Evolutionary conservation across 2,329 filamentous ascomycete genomes (phyloP), one percentile per base, ranked within the genome.

Genomic region (Colletotrichum cuscutae): DNA sequence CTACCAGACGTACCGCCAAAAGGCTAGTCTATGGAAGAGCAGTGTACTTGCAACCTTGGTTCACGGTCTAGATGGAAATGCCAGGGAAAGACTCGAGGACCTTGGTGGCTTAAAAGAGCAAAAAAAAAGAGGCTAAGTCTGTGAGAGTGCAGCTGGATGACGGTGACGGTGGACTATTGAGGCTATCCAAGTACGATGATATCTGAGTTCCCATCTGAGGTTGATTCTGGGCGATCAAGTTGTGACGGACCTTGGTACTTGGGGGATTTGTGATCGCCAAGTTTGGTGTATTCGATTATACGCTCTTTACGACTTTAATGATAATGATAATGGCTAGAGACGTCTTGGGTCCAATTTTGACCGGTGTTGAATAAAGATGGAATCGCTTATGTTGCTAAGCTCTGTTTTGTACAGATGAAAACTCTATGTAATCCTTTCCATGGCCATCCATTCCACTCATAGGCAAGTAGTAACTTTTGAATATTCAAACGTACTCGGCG

Each of bases 21-120:
- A 75, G 24, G 78, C 79, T 30, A 73, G 77, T 26, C 42, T 79
- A 24, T 82, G 81, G 81, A 83, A 83, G 77, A 80, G 80, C 42
- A 82, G 80, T 59, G 77, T 79, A 24, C 69, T 83, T 15, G 81
- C 81, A 0, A 76, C 82, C 71, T 59, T 83, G 65, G 78, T 82
- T 26, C 79, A 82, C 63, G 82, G 82, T 1, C 73, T 83, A 56
- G 82, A 83, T 65, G 74, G 76, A 12, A 75, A 76, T 26, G 76
- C 75, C 1, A 74, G 77, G 54, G 75, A 73, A 5, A 73, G 75
- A 26, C 77, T 81, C 30, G 76, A 66, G 28, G 74, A 75, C 9
- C 53, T 75, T 24, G 66, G 61, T 7, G 75, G 61, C 15, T 64
- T 80, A 24, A 37, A 67, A 12, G 75, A 77, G 19, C 77, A 80